Evolutionary conservation across 2,329 filamentous ascomycete genomes (phyloP).

Genomic region (Escovopsis weberi): DNA sequence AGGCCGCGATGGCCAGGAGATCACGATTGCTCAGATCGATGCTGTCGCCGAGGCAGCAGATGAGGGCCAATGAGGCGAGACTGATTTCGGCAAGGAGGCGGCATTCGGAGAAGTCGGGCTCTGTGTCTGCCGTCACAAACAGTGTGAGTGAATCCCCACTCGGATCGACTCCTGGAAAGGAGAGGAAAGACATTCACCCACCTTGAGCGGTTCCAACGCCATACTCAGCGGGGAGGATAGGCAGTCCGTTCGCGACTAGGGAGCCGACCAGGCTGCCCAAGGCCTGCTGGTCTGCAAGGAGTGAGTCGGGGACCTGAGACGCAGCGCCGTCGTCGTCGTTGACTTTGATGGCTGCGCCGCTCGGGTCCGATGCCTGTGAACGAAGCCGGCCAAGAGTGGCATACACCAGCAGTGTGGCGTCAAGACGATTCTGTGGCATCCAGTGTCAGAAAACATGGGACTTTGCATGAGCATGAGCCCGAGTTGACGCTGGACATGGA

Average conservation of each 20-base stretch:
- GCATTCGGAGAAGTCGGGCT: neutral
- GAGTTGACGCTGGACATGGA: neutral
- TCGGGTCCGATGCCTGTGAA: no score
- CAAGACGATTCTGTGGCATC: neutral
- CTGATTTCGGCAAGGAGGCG: slow-evolving; percentile 3
- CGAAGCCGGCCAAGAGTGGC: neutral
- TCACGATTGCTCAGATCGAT: neutral
- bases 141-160: neutral
- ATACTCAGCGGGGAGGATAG: neutral
- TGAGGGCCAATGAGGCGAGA: slow-evolving; percentile 1
- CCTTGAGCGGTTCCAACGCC: neutral
- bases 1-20: slow-evolving; percentile 19
- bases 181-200: neutral
- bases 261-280: neutral
- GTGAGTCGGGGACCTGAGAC: no score
- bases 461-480: neutral
- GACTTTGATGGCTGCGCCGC: no score
- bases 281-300: neutral
- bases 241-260: neutral
- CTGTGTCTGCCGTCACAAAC: neutral
- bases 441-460: neutral
- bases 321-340: no score
- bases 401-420: neutral
- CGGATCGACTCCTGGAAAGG: no score
- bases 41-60: neutral